Conservation (phyloP, 768 basidiomycete species). For the Rhodotorula babjevae region DNA sequence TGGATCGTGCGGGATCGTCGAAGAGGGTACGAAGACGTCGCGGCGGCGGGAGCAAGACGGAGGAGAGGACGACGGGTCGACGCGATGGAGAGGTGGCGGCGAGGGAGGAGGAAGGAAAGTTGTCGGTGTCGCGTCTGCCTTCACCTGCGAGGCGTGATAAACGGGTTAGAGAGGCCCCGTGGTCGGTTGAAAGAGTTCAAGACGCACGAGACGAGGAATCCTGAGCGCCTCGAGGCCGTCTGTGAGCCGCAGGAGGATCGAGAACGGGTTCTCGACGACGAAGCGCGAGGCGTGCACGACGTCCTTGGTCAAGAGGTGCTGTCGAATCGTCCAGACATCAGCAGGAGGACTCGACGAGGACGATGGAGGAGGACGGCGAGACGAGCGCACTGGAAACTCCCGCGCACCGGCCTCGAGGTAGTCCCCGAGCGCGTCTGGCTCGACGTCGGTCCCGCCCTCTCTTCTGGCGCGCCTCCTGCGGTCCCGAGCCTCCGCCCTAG, state of each 20-base stretch:
- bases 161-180: no score
- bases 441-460: background rate
- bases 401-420: conserved; percentile 10
- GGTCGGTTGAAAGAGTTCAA: no score
- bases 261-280: conserved; percentile 33
- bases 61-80: background rate
- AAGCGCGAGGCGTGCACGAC: conserved; percentile 22
- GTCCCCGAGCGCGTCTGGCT: conserved; percentile 11
- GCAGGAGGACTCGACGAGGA: no score
- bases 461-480: background rate
- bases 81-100: background rate
- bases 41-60: background rate
- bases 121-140: background rate
- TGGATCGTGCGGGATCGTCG: background rate
- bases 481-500: conserved; percentile 14
- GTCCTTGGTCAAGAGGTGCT: conserved; percentile 23
- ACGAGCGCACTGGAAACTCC: background rate
- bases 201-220: conserved; percentile 11
- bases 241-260: conserved; percentile 5
- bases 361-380: background rate
- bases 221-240: conserved; percentile 4
- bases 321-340: background rate
- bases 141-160: background rate
- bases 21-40: background rate
- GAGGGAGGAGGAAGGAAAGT: conserved; percentile 3